Conservation (phyloP, 2,329 filamentous ascomycete genomes). For the Fusarium sp. region DNA sequence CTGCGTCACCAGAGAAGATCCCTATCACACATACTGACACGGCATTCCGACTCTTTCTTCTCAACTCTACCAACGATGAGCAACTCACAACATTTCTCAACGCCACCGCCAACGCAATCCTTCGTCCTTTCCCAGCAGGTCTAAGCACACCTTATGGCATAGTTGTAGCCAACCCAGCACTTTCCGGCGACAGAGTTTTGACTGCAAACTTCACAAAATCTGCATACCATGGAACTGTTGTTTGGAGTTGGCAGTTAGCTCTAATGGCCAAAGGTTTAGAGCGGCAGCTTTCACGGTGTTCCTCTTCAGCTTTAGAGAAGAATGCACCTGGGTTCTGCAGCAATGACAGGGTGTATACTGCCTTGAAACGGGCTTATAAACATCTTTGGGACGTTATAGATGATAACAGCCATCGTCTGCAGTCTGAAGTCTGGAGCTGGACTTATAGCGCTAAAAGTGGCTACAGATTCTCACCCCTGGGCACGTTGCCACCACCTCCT, state of each 20-base stretch:
- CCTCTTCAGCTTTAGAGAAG: not conserved
- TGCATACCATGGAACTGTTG: conserved; percentile 70
- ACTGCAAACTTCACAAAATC: conserved; percentile 64
- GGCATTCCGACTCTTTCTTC: conserved; percentile 70
- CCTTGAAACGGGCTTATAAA: conserved; percentile 64
- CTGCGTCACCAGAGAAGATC: conserved; percentile 60
- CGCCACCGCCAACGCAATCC: conserved; percentile 66
- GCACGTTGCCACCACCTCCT: conserved; percentile 31
- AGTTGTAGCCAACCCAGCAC: conserved; percentile 70
- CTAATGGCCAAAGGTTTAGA: conserved; percentile 73
- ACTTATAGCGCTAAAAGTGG: conserved; percentile 52
- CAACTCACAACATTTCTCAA: conserved; percentile 68
- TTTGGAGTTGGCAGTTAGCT: conserved; percentile 73
- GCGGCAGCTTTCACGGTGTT: conserved; percentile 66
- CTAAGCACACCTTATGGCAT: conserved; percentile 66
- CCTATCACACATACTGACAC: conserved; percentile 72
- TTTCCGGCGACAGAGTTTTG: conserved; percentile 59
- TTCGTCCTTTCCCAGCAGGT: conserved; percentile 67
- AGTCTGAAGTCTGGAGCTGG: conserved; percentile 73
- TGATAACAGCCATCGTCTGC: conserved; percentile 61
- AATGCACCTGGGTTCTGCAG: conserved; percentile 61
- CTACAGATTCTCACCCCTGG: conserved; percentile 41
- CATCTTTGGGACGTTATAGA: conserved; percentile 71
- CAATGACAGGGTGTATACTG: conserved; percentile 56
- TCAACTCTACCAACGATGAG: conserved; percentile 67